These are phyloP conservation scores for Clavispora asparagi DNA, from an alignment of 805 yeast genomes.

Conservation along the genomic window DNA sequence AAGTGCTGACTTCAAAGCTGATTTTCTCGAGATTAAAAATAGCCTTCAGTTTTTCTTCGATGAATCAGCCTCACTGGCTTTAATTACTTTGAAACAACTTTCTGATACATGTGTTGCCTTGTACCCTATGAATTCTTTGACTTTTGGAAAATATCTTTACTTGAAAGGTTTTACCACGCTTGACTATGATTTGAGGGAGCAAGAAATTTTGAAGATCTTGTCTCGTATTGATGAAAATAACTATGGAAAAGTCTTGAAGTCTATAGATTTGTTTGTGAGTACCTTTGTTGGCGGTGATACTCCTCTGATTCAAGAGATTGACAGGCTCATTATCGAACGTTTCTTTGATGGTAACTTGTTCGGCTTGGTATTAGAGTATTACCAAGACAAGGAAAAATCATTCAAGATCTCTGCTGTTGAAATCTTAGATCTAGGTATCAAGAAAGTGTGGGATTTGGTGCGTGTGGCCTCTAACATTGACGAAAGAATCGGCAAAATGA, in stretches of 20 bases:
- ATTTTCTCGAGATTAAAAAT: background rate
- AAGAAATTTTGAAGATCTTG: slow-evolving; percentile 24
- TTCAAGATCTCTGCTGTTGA: slow-evolving; percentile 6
- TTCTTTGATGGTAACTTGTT: slow-evolving; percentile 25
- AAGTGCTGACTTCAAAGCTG: background rate
- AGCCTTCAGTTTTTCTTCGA: background rate
- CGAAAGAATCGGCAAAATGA: slow-evolving; percentile 27
- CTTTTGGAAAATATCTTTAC: background rate
- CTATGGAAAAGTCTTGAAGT: slow-evolving; percentile 15
- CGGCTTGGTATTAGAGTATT: slow-evolving; percentile 16
- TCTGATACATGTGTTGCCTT: background rate
- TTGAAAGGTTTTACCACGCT: slow-evolving; percentile 15
- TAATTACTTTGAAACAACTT: background rate
- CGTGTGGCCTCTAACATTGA: slow-evolving; percentile 27
- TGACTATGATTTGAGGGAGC: slow-evolving; percentile 13
- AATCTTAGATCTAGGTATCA: slow-evolving; percentile 14
- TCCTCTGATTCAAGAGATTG: slow-evolving; percentile 10
- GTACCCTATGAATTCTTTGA: background rate
- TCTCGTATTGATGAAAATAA: slow-evolving; percentile 19
- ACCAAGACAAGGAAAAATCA: slow-evolving; percentile 5
- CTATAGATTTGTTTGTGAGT: slow-evolving; percentile 17
- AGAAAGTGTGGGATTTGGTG: slow-evolving; percentile 32
- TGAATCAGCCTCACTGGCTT: background rate
- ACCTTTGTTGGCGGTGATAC: slow-evolving; percentile 15
- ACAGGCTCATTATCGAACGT: slow-evolving; percentile 22